phyloP scores from a whole-genome alignment of 176 grass and related monocot genomes.

The Raddia guianensis region DNA sequence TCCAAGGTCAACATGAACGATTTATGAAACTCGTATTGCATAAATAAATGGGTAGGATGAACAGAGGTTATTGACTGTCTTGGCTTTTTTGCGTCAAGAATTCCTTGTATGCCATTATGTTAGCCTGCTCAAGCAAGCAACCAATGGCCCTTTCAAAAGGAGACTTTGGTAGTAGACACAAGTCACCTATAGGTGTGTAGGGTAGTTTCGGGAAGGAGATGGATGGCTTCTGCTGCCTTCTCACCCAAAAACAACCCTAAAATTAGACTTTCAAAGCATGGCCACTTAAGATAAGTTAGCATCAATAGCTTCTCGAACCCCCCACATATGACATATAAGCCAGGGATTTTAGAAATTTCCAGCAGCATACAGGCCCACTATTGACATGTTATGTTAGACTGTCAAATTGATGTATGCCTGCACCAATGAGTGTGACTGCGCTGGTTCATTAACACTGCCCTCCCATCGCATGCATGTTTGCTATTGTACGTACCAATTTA shows the following conservation, averaged over 20 bases:
- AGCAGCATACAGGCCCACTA: neutral
- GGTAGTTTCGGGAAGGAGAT: slow-evolving; percentile 6
- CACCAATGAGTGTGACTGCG: slow-evolving; percentile 2
- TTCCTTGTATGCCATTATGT: slow-evolving; percentile 17
- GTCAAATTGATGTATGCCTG: neutral
- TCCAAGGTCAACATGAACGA: slow-evolving; percentile 22
- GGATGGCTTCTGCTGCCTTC: slow-evolving; percentile 23
- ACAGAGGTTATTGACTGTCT: slow-evolving; percentile 33
- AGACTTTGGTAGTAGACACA: slow-evolving; percentile 22
- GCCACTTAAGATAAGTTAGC: neutral
- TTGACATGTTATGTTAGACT: slow-evolving; percentile 21
- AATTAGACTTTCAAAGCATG: neutral
- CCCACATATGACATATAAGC: too few species aligned
- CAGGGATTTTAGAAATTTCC: neutral
- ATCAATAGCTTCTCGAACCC: neutral
- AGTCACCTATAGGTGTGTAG: neutral
- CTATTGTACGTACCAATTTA: slow-evolving; percentile 22
- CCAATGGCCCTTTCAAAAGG: slow-evolving; percentile 7
- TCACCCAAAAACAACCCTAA: neutral
- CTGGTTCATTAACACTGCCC: slow-evolving; percentile 25
- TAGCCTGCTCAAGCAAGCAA: slow-evolving; percentile 44
- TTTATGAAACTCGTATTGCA: slow-evolving; percentile 34
- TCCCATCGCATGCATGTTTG: slow-evolving; percentile 23
- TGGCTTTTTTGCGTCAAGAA: slow-evolving; percentile 22
- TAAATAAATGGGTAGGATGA: slow-evolving; percentile 20